phyloP scores from a whole-genome alignment of 257 asterid species.

The Leptodermis oblonga region DNA sequence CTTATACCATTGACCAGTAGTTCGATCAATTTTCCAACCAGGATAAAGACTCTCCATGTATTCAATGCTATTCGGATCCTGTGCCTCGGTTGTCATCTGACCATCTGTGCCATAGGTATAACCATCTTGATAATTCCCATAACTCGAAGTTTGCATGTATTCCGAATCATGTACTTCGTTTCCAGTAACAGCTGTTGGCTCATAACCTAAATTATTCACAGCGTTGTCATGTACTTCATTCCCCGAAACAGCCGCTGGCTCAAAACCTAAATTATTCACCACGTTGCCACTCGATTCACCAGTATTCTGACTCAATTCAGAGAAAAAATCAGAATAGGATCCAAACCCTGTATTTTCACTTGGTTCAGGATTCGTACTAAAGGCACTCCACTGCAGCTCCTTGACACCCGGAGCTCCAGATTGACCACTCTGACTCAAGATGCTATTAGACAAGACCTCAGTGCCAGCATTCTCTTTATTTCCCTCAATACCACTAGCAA shows the following conservation, averaged over 20 bases:
- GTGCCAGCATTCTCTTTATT: conserved; percentile 34
- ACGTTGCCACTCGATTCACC: conserved; percentile 41
- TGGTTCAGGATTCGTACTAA: conserved; percentile 40
- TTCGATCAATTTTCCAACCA: conserved; percentile 74
- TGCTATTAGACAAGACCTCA: conserved; percentile 30
- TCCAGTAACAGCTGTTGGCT: conserved; percentile 21
- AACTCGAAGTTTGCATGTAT: conserved; percentile 25
- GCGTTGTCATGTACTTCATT: conserved; percentile 41
- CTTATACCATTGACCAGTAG: conserved; percentile 88
- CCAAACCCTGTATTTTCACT: conserved; percentile 64
- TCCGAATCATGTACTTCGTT: conserved; percentile 33
- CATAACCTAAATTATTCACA: conserved; percentile 26
- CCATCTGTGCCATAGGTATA: conserved; percentile 31
- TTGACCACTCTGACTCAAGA: conserved; percentile 29
- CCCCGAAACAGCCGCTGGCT: conserved; percentile 21
- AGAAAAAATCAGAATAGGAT: conserved; percentile 77
- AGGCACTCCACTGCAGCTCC: conserved; percentile 90
- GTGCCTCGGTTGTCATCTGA: conserved; percentile 40
- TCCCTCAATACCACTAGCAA: conserved; percentile 26
- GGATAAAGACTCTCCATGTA: conserved; percentile 87
- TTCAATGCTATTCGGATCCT: conserved; percentile 50
- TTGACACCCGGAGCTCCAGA: conserved; percentile 58
- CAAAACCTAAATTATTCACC: conserved; percentile 26
- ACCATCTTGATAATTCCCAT: conserved; percentile 34
- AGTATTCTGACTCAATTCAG: conserved; percentile 48